These are phyloP conservation scores for Crinitomyces ghanaensis DNA, from an alignment of 805 yeast species.

Conservation along the genomic window DNA sequence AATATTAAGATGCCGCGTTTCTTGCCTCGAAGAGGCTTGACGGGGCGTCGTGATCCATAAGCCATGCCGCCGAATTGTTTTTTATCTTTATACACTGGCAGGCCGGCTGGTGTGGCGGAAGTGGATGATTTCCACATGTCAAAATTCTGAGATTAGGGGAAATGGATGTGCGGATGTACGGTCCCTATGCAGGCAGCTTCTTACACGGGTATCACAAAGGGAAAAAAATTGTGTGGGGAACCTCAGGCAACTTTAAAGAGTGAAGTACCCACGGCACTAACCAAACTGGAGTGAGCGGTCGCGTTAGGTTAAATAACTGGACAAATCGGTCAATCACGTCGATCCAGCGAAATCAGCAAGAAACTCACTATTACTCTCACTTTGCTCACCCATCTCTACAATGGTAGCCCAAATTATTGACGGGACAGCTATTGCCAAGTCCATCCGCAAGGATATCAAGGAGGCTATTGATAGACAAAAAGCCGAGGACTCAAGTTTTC, in stretches of 20 bases:
- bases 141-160: no score
- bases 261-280: no score
- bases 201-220: no score
- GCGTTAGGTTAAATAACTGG: no score
- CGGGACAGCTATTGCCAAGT: conserved; percentile 42
- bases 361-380: not conserved
- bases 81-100: conserved; percentile 46
- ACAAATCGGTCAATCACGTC: not conserved
- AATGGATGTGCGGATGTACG: no score
- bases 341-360: not conserved
- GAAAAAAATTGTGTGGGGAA: no score
- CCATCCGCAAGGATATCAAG: conserved; percentile 14
- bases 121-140: no score
- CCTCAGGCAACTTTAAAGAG: no score
- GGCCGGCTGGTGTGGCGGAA: no score
- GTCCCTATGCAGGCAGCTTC: no score
- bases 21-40: conserved; percentile 5
- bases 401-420: conserved; percentile 33
- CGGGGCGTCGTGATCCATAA: conserved; percentile 2
- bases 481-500: conserved; percentile 31
- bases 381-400: not conserved
- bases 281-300: no score
- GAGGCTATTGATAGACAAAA: conserved; percentile 17
- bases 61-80: conserved; percentile 23
- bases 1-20: conserved; percentile 34